A percentile compares a stretch with the other conserved stretches of the same genome.
These are phyloP conservation scores for Pestalotiopsis sp. DNA, from an alignment of 2,329 filamentous ascomycete species.

Conservation along the genomic window DNA sequence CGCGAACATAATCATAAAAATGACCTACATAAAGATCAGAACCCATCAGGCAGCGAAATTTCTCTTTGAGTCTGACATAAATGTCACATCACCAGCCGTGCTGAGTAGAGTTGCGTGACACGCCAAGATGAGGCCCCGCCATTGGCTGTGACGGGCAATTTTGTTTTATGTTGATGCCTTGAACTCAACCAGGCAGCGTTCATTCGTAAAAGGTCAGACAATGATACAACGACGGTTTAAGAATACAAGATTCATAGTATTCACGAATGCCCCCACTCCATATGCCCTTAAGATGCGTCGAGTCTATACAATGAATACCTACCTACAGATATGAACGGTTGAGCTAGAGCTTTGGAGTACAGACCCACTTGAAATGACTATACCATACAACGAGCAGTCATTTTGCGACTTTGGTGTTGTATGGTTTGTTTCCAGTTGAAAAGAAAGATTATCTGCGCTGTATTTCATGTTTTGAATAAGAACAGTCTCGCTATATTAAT, in stretches of 20 bases:
- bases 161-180: not conserved
- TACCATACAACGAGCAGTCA: no score
- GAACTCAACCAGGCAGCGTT: not conserved
- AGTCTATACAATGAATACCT: no score
- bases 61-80: not conserved
- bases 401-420: no score
- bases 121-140: not conserved
- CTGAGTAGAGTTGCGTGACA: not conserved
- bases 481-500: not conserved
- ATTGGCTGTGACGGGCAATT: not conserved
- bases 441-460: not conserved
- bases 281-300: no score
- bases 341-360: no score
- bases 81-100: not conserved
- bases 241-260: not conserved
- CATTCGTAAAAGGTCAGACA: not conserved
- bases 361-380: no score
- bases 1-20: not conserved
- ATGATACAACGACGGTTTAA: not conserved
- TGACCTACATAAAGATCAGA: no score
- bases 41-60: no score
- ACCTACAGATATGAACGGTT: no score
- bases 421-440: not conserved
- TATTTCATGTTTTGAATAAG: not conserved
- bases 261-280: not conserved